Percentiles rank a stretch among this genome's conserved stretches.
Evolutionary conservation across 2,329 filamentous ascomycete species (phyloP).

Genomic region (Rutstroemia sp.): DNA sequence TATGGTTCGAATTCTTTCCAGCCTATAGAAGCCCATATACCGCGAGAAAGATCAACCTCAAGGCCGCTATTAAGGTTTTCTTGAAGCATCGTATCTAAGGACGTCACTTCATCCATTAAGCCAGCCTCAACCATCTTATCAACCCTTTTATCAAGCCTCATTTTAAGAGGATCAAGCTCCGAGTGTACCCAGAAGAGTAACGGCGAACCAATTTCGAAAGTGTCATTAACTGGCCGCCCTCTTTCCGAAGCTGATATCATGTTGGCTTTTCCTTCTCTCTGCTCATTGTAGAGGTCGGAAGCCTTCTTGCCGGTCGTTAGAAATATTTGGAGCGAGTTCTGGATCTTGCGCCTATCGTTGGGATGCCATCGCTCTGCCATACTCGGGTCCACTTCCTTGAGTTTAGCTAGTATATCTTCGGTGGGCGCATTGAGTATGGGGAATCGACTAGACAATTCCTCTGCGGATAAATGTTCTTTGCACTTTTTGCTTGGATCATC

Average conservation of each 20-base stretch:
- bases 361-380: slow-evolving; percentile 95
- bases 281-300: slow-evolving; percentile 81
- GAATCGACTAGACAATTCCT: slow-evolving; percentile 41
- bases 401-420: slow-evolving; percentile 62
- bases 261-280: slow-evolving; percentile 42
- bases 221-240: too few relatives aligned
- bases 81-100: slow-evolving; percentile 42
- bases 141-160: slow-evolving; percentile 68
- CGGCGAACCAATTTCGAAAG: slow-evolving; percentile 24
- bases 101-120: slow-evolving; percentile 53
- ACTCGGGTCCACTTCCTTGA: slow-evolving; percentile 74
- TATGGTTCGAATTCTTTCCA: slow-evolving; percentile 86
- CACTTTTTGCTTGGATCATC: slow-evolving; percentile 24
- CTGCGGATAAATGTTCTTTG: slow-evolving; percentile 23
- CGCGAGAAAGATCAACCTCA: slow-evolving; percentile 63
- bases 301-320: slow-evolving; percentile 73
- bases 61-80: slow-evolving; percentile 40
- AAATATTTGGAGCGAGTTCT: slow-evolving; percentile 83
- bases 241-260: slow-evolving; percentile 16
- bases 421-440: slow-evolving; percentile 68
- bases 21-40: slow-evolving; percentile 95
- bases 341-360: slow-evolving; percentile 84
- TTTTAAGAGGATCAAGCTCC: slow-evolving; percentile 57
- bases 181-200: slow-evolving; percentile 81
- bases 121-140: slow-evolving; percentile 73